These are phyloP conservation scores for Boletus edulis DNA, from an alignment of 768 basidiomycete genomes.

Conservation along the genomic window DNA sequence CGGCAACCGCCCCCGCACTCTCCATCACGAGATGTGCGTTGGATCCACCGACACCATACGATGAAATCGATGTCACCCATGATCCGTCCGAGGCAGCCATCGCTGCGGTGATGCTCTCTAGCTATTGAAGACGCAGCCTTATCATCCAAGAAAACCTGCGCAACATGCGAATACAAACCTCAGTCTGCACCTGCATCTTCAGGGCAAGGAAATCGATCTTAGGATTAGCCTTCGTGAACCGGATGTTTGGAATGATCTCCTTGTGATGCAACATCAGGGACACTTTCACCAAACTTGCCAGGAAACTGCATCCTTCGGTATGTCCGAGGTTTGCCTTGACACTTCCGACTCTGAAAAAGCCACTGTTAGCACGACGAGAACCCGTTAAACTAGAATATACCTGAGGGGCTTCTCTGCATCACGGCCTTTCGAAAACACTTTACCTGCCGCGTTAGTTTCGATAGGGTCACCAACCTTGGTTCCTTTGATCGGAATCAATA, in stretches of 20 bases:
- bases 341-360: slow-evolving; percentile 20
- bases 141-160: neutral
- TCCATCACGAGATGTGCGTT: slow-evolving; percentile 35
- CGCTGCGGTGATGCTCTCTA: slow-evolving; percentile 24
- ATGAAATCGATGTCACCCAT: slow-evolving; percentile 33
- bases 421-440: slow-evolving; percentile 28
- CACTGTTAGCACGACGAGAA: neutral
- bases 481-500: slow-evolving; percentile 10
- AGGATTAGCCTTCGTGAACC: slow-evolving; percentile 26
- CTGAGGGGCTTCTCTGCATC: slow-evolving; percentile 16
- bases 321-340: slow-evolving; percentile 28
- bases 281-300: slow-evolving; percentile 35
- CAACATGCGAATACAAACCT: slow-evolving; percentile 6
- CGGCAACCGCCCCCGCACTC: slow-evolving; percentile 16
- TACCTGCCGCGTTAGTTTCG: slow-evolving; percentile 49
- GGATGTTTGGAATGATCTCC: slow-evolving; percentile 28
- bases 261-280: slow-evolving; percentile 32
- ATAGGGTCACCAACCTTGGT: slow-evolving; percentile 49
- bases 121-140: neutral
- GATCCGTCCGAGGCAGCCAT: slow-evolving; percentile 29
- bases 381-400: neutral
- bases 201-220: slow-evolving; percentile 24
- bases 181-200: slow-evolving; percentile 28
- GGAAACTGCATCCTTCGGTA: slow-evolving; percentile 31
- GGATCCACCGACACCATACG: slow-evolving; percentile 35